Base-by-base conservation (phyloP, 805 yeast species). In the Kregervanrija pseudodelftensis region DNA sequence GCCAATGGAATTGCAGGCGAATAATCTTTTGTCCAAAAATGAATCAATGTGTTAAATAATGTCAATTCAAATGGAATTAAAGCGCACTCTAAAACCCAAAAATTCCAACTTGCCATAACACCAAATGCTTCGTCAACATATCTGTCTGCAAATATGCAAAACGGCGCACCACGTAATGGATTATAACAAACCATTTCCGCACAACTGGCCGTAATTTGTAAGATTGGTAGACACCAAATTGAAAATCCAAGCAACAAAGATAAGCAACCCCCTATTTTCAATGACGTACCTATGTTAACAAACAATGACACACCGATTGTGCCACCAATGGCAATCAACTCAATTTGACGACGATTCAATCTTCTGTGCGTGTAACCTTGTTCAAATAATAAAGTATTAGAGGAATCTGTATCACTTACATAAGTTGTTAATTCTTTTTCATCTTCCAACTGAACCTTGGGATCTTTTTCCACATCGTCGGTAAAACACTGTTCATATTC, bases 271-370 rank as follows among this genome's bases (percentile, higher is more conserved):
- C 71, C 70, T 30, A 54, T 51, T n/a, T 56, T 58, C 30, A 70
- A 56, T 1, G 67, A 63, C 30, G 58, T 58, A n/a, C 73, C 71
- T 36, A 70, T 70, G 33, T 70, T 60, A 11, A 70, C 73, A 40
- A 70, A 70, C 13, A 70, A 53, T 1, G 73, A 69, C 3, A 71
- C 66, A 17, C 75, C 76, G 43, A 71, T 69, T 9, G 74, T 69
- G 35, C 73, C 53, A 41, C 89, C 86, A 15, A 85, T 81, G 10
- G 88, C 88, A 47, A 85, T 78, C 43, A 85, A 69, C 56, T 83
- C 86, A 16, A 85, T 79, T 64, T 86, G 95, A 48, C 95, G 68
- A 42, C 80, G 75, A 48, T 70, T 64, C 43, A 85, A 43, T 28
- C 40, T 61, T 22, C 76, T 43, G 34, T 53, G 56, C 7, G 45